A percentile compares a stretch with the other conserved stretches of the same genome.
Evolutionary conservation across 2,329 filamentous ascomycete species (phyloP).

Genomic region (Aspergillus costaricaensis): DNA sequence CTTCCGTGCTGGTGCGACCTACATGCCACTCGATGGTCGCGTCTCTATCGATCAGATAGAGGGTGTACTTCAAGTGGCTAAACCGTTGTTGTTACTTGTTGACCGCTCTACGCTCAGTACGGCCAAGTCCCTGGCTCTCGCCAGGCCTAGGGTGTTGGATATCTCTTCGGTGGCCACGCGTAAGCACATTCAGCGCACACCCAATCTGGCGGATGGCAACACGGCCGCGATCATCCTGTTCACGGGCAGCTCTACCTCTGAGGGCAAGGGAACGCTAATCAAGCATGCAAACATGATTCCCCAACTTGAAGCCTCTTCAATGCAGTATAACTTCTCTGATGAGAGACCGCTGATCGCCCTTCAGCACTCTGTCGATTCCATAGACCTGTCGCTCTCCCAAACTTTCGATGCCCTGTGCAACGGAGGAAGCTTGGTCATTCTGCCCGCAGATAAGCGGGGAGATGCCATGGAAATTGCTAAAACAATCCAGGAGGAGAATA

Average conservation of each 20-base stretch:
- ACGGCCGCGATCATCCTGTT: too few species aligned
- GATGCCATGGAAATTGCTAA: conserved; percentile 22
- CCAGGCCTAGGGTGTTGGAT: neutral
- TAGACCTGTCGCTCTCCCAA: conserved; percentile 9
- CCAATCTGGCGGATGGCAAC: neutral
- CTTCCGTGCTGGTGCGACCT: conserved; percentile 33
- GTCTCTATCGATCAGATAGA: neutral
- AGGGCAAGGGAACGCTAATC: neutral
- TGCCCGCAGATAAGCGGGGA: conserved; percentile 11
- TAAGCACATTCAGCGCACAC: neutral
- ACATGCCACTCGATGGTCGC: conserved; percentile 42
- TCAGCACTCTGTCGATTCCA: neutral
- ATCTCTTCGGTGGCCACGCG: neutral
- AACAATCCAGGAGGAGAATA: conserved; percentile 20
- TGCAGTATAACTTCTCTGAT: neutral
- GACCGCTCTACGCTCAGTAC: too few species aligned
- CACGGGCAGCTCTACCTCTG: too few species aligned
- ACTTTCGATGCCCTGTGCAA: conserved; percentile 22
- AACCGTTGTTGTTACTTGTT: too few species aligned
- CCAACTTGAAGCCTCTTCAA: neutral
- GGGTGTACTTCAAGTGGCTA: neutral
- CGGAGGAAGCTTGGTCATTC: conserved; percentile 22
- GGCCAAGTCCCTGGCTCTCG: neutral
- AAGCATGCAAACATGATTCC: neutral
- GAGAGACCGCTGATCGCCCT: conserved; percentile 18